phyloP scores from a whole-genome alignment of 495 filamentous ascomycete species.

The Trichoderma parareesei region DNA sequence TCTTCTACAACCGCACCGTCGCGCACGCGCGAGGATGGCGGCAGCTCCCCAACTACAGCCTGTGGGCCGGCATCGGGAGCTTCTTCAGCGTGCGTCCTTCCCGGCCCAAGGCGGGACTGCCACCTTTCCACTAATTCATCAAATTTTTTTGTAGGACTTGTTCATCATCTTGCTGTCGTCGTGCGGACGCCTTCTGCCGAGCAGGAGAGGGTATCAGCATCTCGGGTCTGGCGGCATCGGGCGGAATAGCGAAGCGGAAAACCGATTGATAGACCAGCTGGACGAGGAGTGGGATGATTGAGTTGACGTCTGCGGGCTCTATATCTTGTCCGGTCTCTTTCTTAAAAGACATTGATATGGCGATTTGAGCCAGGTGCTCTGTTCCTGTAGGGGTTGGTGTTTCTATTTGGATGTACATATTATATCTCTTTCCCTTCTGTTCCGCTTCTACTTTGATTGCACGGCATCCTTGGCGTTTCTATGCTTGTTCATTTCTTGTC shows the following conservation, averaged over 20 bases:
- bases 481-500: not conserved
- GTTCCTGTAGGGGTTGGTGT: not conserved
- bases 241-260: constrained; percentile 69
- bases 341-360: not conserved
- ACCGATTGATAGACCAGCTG: constrained; percentile 87
- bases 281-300: constrained; percentile 82
- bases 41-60: constrained; percentile 86
- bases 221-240: constrained; percentile 30
- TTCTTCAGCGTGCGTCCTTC: constrained; percentile 66
- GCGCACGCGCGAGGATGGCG: constrained; percentile 93
- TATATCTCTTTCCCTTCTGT: not conserved
- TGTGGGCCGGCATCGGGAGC: constrained; percentile 83
- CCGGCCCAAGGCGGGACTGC: constrained; percentile 4
- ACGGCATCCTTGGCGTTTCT: not conserved
- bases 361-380: not conserved
- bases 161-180: constrained; percentile 73
- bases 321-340: not conserved
- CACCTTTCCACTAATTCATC: not conserved
- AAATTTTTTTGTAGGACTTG: constrained; percentile 54
- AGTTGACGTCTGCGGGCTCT: not conserved
- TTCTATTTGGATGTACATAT: not conserved
- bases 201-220: constrained; percentile 54
- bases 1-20: constrained; percentile 91
- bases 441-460: not conserved
- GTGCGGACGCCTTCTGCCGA: constrained; percentile 57